These are phyloP conservation scores for Aspergillus arachidicola DNA, from an alignment of 2,329 filamentous ascomycete genomes.

Conservation along the genomic window DNA sequence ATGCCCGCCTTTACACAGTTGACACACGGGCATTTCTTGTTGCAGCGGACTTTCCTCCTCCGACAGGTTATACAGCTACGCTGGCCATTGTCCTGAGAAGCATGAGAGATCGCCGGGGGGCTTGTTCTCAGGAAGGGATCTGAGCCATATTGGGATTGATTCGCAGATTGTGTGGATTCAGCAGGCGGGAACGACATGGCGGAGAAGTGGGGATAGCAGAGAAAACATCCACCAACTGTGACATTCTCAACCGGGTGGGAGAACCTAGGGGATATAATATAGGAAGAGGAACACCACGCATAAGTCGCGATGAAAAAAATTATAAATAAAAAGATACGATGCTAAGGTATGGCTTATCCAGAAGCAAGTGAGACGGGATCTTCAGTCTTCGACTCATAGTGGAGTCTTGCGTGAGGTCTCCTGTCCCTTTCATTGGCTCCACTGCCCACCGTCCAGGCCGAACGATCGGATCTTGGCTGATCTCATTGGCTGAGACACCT, in stretches of 20 bases:
- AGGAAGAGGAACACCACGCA: not conserved
- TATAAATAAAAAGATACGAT: slow-evolving; percentile 6
- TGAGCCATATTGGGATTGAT: slow-evolving; percentile 9
- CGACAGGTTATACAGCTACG: slow-evolving; percentile 53
- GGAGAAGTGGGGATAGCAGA: slow-evolving; percentile 3
- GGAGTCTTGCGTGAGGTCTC: slow-evolving; percentile 3
- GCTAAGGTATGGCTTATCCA: not conserved
- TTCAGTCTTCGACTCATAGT: slow-evolving; percentile 24
- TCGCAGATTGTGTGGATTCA: slow-evolving; percentile 8
- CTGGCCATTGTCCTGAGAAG: slow-evolving; percentile 32
- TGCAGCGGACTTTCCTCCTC: slow-evolving; percentile 51
- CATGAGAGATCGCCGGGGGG: slow-evolving; percentile 5
- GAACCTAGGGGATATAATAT: not conserved
- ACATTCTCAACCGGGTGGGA: slow-evolving; percentile 14
- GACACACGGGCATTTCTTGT: slow-evolving; percentile 51
- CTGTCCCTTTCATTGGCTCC: slow-evolving; percentile 5
- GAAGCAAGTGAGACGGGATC: slow-evolving; percentile 9
- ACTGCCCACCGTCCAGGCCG: slow-evolving; percentile 4
- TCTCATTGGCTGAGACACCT: slow-evolving; percentile 4
- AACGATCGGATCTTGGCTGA: not conserved
- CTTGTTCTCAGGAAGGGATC: slow-evolving; percentile 4
- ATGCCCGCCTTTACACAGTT: slow-evolving; percentile 54
- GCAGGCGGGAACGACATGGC: slow-evolving; percentile 22
- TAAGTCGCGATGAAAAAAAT: not conserved
- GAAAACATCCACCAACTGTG: slow-evolving; percentile 10